Evolutionary conservation across 768 basidiomycete species (phyloP), one percentile per base, ranked within the genome.

Genomic region (Suillus subluteus): DNA sequence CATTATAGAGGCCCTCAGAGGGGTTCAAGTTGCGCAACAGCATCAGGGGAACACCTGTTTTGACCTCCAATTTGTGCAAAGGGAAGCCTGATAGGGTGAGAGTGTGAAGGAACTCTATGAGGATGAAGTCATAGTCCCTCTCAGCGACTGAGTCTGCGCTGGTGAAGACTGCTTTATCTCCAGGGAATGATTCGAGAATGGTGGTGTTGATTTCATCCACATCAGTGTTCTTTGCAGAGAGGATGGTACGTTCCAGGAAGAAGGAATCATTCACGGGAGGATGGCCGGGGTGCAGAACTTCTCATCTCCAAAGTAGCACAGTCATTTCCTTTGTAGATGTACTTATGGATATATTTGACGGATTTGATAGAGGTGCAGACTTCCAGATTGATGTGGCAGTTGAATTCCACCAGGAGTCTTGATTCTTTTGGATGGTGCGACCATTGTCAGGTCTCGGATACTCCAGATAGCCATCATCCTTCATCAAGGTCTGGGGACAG

Each of bases 351-450:
- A 62, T 87, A 87, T 63, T 84, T 84, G 71, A 82, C 62, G 4
- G 82, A 69, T 9, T 73, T 73, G 44, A 86, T 68, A 11, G 78
- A 79, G 0, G 71, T 73, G 58, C 72, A 75, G 62, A 79, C 78
- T 67, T 87, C 85, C 0, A 85, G 66, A 73, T 87, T 88, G 69
- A 86, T 84, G 65, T 87, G 83, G 66, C 83, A 84, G 64, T 79
- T 26, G 66, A 78, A 84, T 32, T 75, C 70, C 0, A 71, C 73
- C 54, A 70, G 66, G 0, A 86, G 73, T 35, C 13, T 67, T 44
- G 4, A 7, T 68, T 58, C 18, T 77, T 74, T 12, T 73, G 32
- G 70, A 77, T 70, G 0, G 66, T 65, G 0, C 67, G 65, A 1
- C 79, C 80, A 79, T 83, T 74, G 38, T 84, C 55, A 4, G 71